Evolutionary conservation across 805 yeast genomes (phyloP).

Genomic region (Kodamaea sagamina): DNA sequence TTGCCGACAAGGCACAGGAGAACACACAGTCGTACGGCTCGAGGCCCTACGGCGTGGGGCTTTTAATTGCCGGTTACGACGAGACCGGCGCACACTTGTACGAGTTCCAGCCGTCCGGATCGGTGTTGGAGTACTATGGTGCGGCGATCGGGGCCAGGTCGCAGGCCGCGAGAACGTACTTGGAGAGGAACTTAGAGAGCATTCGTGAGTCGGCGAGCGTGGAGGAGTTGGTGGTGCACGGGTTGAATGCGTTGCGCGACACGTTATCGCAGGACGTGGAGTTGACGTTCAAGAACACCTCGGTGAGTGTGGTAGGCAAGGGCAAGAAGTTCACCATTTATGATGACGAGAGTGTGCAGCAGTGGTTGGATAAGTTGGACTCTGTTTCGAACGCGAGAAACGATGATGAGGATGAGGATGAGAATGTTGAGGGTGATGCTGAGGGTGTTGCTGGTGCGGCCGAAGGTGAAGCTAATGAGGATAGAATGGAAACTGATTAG

Average conservation of each 20-base stretch:
- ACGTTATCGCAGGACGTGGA: conserved; percentile 94
- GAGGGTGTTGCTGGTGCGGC: conserved; percentile 21
- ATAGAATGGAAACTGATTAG: conserved; percentile 16
- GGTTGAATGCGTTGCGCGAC: conserved; percentile 88
- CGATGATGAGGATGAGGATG: conserved; percentile 42
- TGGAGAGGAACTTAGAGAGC: conserved; percentile 79
- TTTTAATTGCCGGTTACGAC: conserved; percentile 86
- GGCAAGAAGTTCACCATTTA: conserved; percentile 72
- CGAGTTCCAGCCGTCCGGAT: conserved; percentile 96
- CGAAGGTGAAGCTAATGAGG: conserved; percentile 16
- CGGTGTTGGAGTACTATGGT: conserved; percentile 86
- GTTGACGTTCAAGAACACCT: conserved; percentile 77
- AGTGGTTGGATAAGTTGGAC: conserved; percentile 78
- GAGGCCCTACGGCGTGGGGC: conserved; percentile 97
- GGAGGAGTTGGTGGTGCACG: conserved; percentile 80
- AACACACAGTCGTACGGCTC: conserved; percentile 96
- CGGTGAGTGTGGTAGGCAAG: conserved; percentile 89
- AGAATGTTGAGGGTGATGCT: conserved; percentile 23
- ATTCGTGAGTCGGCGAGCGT: conserved; percentile 59
- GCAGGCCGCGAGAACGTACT: conserved; percentile 95
- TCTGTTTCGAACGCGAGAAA: conserved; percentile 60
- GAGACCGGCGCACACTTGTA: conserved; percentile 91
- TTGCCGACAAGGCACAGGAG: conserved; percentile 96
- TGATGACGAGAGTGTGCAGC: conserved; percentile 85
- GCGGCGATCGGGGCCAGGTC: conserved; percentile 98